Evolutionary conservation across 2,329 filamentous ascomycete species (phyloP).

Genomic region (Colletotrichum cordylinicola): DNA sequence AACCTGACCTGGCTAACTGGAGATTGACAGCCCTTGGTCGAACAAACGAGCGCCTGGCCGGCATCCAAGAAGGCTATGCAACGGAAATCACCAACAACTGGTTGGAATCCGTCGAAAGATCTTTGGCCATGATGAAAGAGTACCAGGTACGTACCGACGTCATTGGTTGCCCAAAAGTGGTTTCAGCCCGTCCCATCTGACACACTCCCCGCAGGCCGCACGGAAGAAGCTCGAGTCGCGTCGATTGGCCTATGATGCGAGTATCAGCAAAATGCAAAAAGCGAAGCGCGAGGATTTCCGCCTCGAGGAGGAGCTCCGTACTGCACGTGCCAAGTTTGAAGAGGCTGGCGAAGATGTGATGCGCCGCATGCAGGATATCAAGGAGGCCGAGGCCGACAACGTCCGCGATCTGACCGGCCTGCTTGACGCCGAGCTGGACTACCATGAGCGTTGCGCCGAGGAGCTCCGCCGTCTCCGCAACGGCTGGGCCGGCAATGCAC

Average conservation of each 20-base stretch:
- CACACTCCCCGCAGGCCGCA: constrained; percentile 57
- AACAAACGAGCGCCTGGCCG: constrained; percentile 86
- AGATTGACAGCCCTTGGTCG: constrained; percentile 70
- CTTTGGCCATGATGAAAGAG: constrained; percentile 94
- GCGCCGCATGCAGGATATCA: constrained; percentile 94
- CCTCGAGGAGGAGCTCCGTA: constrained; percentile 88
- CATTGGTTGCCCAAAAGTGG: background rate
- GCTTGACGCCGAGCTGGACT: constrained; percentile 87
- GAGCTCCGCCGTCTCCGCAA: constrained; percentile 68
- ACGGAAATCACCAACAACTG: constrained; percentile 80
- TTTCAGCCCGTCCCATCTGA: constrained; percentile 20
- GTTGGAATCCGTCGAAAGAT: constrained; percentile 91
- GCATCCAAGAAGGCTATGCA: constrained; percentile 84
- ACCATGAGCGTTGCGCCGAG: constrained; percentile 89
- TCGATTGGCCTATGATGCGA: constrained; percentile 89
- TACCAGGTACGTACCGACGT: constrained; percentile 73
- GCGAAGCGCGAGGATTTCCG: constrained; percentile 93
- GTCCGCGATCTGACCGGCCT: constrained; percentile 81
- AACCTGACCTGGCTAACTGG: background rate
- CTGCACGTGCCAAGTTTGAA: constrained; percentile 94
- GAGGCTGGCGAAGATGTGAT: constrained; percentile 92
- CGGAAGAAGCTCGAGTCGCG: constrained; percentile 94
- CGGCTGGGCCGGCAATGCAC: constrained; percentile 42
- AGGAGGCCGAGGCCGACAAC: constrained; percentile 86
- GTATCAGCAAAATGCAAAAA: constrained; percentile 89